Evolutionary conservation across 768 basidiomycete species (phyloP).

Genomic region (Kockovaella imperatae): DNA sequence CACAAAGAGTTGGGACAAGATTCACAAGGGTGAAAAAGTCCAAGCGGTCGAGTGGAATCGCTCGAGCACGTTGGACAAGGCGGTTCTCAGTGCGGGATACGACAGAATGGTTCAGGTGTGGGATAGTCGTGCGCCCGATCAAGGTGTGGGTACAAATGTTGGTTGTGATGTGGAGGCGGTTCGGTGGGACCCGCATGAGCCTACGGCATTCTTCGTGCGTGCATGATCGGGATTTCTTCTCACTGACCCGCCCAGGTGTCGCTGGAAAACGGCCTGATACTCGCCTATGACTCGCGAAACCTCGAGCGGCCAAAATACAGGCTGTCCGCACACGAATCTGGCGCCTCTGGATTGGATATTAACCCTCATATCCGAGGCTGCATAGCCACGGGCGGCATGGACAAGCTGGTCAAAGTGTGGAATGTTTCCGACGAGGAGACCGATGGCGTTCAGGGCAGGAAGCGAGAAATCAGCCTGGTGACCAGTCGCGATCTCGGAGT

Average conservation of each 20-base stretch:
- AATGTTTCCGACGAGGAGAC: conserved; percentile 60
- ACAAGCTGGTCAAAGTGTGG: conserved; percentile 90
- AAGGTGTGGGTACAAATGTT: conserved; percentile 73
- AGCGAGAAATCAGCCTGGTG: conserved; percentile 33
- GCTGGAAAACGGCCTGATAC: conserved; percentile 84
- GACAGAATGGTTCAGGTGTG: conserved; percentile 93
- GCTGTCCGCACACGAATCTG: conserved; percentile 84
- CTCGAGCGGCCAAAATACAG: conserved; percentile 63
- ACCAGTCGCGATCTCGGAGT: conserved; percentile 70
- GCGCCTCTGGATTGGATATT: conserved; percentile 79
- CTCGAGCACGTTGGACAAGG: conserved; percentile 60
- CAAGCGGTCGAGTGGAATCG: conserved; percentile 95
- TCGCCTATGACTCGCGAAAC: conserved; percentile 84
- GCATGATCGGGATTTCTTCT: neutral
- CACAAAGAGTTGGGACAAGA: conserved; percentile 65
- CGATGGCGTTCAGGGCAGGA: conserved; percentile 31
- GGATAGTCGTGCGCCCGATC: conserved; percentile 74
- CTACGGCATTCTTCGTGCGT: conserved; percentile 74
- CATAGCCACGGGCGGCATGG: conserved; percentile 85
- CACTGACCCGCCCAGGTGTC: conserved; percentile 58
- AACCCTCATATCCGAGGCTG: conserved; percentile 85
- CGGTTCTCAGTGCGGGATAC: conserved; percentile 85
- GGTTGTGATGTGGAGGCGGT: conserved; percentile 90
- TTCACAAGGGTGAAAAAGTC: conserved; percentile 76
- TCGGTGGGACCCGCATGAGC: conserved; percentile 93